Percentiles rank a stretch among this genome's conserved stretches.
These are phyloP conservation scores for Poa annua DNA, from an alignment of 176 grass and related monocot species.

Conservation along the genomic window DNA sequence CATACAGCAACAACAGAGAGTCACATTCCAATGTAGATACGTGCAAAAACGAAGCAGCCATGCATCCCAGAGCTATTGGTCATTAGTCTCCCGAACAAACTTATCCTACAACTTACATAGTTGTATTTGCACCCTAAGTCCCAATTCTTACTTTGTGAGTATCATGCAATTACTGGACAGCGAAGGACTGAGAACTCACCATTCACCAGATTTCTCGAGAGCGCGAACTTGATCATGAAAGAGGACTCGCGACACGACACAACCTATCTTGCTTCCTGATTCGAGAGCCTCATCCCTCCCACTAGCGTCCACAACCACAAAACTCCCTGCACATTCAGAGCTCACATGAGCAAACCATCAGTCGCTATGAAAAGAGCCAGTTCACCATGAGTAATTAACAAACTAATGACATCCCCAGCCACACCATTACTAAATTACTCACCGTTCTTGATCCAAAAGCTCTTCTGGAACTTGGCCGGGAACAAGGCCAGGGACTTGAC, in stretches of 20 bases:
- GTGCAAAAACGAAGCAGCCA: background rate
- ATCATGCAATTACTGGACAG: background rate
- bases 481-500: slow-evolving; percentile 83
- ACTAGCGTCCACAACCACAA: slow-evolving; percentile 74
- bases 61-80: background rate
- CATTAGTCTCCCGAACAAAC: background rate
- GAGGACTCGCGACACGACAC: slow-evolving; percentile 76
- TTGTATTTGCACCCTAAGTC: background rate
- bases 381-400: background rate
- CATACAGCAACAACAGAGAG: background rate
- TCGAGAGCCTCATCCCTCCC: slow-evolving; percentile 82
- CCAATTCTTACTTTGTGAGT: background rate
- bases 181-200: slow-evolving; percentile 36
- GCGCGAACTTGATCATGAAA: slow-evolving; percentile 72
- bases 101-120: background rate
- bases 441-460: slow-evolving; percentile 96
- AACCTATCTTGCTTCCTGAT: slow-evolving; percentile 87
- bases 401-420: no score
- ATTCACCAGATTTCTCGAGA: slow-evolving; percentile 71
- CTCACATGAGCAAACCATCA: background rate
- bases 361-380: background rate
- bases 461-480: slow-evolving; percentile 93
- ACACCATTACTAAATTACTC: background rate
- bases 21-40: background rate
- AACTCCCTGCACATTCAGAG: slow-evolving; percentile 63